Conservation (phyloP, 164 flowering plant genomes). For the Litsea cubeba region DNA sequence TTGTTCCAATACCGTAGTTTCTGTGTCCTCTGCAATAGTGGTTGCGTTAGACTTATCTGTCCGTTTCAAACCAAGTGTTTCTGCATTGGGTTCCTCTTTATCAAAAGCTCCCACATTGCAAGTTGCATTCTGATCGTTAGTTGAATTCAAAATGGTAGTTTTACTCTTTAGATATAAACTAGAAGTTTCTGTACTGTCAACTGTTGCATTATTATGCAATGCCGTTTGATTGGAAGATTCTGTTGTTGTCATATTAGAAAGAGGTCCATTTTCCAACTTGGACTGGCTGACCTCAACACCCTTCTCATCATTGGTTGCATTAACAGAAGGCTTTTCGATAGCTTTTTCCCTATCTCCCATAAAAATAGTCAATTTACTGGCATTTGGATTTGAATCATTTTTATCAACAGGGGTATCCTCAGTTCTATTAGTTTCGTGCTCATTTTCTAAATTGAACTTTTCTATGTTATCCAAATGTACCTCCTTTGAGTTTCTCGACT, state of each 20-base stretch:
- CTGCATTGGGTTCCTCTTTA: constrained; percentile 18
- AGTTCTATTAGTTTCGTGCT: constrained; percentile 5
- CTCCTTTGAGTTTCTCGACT: constrained; percentile 18
- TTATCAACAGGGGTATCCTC: constrained; percentile 18
- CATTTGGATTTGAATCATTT: constrained; percentile 19
- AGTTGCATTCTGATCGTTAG: constrained; percentile 20
- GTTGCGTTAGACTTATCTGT: constrained; percentile 19
- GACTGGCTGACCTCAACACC: constrained; percentile 12
- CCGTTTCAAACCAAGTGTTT: constrained; percentile 19
- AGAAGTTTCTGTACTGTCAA: constrained; percentile 10
- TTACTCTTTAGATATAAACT: constrained; percentile 15
- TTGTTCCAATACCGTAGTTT: constrained; percentile 9
- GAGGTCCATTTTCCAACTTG: constrained; percentile 13
- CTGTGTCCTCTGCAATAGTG: constrained; percentile 3
- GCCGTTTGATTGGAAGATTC: constrained; percentile 27
- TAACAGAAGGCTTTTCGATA: constrained; percentile 16
- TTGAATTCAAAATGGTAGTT: constrained; percentile 2
- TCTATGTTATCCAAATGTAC: constrained; percentile 14
- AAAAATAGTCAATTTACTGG: neutral
- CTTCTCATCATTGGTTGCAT: constrained; percentile 22
- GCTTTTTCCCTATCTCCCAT: constrained; percentile 7
- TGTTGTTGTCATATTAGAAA: constrained; percentile 9
- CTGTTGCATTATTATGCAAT: constrained; percentile 12
- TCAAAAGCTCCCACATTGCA: constrained; percentile 3
- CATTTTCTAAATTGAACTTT: neutral